Percentiles rank a stretch among this genome's conserved stretches.
These are phyloP conservation scores for Salix suchowensis DNA, from an alignment of 345 rosid genomes.

Conservation along the genomic window DNA sequence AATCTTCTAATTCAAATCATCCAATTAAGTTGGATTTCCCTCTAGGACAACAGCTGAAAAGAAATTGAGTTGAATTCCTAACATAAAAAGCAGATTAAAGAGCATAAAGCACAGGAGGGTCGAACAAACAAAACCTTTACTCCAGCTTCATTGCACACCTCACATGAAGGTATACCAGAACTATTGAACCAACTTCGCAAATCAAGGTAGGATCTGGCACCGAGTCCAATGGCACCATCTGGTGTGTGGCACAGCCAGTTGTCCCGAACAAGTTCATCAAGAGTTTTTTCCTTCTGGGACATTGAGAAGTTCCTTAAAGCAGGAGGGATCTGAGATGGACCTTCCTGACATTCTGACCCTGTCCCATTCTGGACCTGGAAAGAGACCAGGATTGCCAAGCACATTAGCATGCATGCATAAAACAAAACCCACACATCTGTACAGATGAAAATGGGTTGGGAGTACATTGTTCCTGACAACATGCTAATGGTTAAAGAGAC, in stretches of 20 bases:
- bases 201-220: constrained; percentile 78
- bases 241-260: constrained; percentile 62
- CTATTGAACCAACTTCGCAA: constrained; percentile 75
- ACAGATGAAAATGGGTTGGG: background rate
- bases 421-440: background rate
- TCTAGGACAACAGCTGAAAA: background rate
- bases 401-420: background rate
- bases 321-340: constrained; percentile 45
- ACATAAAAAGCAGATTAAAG: background rate
- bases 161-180: constrained; percentile 67
- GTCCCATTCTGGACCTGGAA: constrained; percentile 39
- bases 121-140: constrained; percentile 53
- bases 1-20: background rate
- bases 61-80: background rate
- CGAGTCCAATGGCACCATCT: constrained; percentile 70
- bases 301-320: constrained; percentile 75
- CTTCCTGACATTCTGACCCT: constrained; percentile 38
- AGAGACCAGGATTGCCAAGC: constrained; percentile 16
- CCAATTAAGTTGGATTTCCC: background rate
- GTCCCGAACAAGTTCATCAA: constrained; percentile 62
- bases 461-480: background rate
- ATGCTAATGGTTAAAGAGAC: background rate
- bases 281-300: constrained; percentile 79
- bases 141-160: constrained; percentile 89
- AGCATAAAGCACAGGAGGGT: background rate